Evolutionary conservation across 139 green algal species (phyloP), one percentile per base, ranked within the genome.

Genomic region (Helicosporidium sp.): DNA sequence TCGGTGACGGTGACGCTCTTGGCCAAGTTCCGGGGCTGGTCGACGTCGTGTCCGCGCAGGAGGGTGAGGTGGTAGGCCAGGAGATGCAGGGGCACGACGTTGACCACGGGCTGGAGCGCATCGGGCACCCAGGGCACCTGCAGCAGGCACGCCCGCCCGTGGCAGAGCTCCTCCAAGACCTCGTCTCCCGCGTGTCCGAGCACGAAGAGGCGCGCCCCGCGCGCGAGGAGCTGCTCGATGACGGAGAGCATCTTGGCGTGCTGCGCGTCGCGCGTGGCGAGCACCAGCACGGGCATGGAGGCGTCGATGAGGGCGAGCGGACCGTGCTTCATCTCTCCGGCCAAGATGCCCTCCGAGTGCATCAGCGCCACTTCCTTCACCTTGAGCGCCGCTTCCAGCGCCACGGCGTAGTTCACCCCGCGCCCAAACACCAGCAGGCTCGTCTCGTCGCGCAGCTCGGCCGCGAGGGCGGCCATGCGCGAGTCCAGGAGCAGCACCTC

Each of bases 311-410:
- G 70, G 19, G 88, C 88, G 40, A 97, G 72, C 2, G 87, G 85
- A 0, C 88, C 87, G 62, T 97, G 88, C 77, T 97, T 97, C 77
- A 97, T 92, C 71, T 97, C 88, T 1, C 88, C 88, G n/a, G 88
- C 83, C 40, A 94, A 68, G 53, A 97, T 93, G 55, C 87, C 88
- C 58, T 97, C 86, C 28, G 67, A 49, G 46, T 69, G 55, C 54
- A 69, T 69, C 16, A 62, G 40, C 29, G 49, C 36, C 18, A 69
- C 54, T 26, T 64, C 61, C 49, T 69, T 64, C 7, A 78, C 76
- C 70, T 93, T 93, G 25, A 93, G 68, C 18, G 83, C 83, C 3
- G 70, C 80, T 58, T 97, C 88, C 42, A 97, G 55, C 5, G 85
- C 85, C 3, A 85, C 95, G 2, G 88, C 80, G 57, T 93, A 97